Base-by-base conservation (phyloP, 352 stramenopile genomes). In the Peronosclerospora sorghi region DNA sequence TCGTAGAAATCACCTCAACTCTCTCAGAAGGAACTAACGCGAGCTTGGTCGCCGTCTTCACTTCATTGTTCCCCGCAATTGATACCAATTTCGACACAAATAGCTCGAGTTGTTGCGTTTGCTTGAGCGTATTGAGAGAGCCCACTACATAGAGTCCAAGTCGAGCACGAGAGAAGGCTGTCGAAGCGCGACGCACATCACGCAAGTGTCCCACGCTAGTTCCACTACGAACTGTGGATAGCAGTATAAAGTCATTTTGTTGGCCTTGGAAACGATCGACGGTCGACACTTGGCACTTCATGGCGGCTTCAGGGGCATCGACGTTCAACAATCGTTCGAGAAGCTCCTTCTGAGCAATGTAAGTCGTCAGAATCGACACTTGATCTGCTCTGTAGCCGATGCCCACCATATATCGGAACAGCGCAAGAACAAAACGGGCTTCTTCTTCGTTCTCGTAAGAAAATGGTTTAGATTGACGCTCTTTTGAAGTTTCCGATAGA, bases 221-320 rank as follows among this genome's bases (percentile, higher is more conserved):
- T 24, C 74, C 73, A n/a, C 88, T 98, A 23, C 90, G 68, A 20
- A 98, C 92, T 8, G 97, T 79, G 5, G 85, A 97, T 21, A 98
- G 54, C 41, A 98, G 59, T n/a, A 98, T 68, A 49, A 88, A 93
- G 56, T 98, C 89, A 53, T 95, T 97, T 54, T 98, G 90, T 51
- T 97, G 85, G 18, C 92, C 89, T 71, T 98, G 93, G 59, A 95
- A 98, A 38, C 92, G 71, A 70, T 98, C 94, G 4, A 98, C 84
- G 5, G 92, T 98, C 13, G 72, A 90, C 14, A 98, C 70, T 6
- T 59, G 48, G 28, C 49, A 68, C 5, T 18, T 51, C 12, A 51
- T 53, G 10, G 35, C 18, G 24, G 19, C 57, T 41, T 56, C 27
- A 34, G 48, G 51, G 2, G 36, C 30, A 14, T 62, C 42, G 10